These are phyloP conservation scores for Rosa hybrid DNA, from an alignment of 331 rosid species.

Conservation along the genomic window DNA sequence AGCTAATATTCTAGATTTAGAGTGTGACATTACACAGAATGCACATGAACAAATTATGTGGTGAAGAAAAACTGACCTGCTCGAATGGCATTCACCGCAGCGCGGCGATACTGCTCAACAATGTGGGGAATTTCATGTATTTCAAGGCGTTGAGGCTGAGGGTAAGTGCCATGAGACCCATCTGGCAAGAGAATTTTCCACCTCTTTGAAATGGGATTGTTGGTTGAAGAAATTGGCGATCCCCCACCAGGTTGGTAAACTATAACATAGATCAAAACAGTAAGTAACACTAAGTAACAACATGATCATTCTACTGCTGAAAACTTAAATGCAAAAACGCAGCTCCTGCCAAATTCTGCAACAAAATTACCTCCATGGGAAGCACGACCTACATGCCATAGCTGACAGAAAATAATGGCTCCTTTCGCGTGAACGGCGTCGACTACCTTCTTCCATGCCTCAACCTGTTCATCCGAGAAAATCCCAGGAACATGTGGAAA, in stretches of 20 bases:
- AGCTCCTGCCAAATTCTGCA: not conserved
- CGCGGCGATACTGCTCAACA: slow-evolving; percentile 70
- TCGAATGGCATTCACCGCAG: slow-evolving; percentile 86
- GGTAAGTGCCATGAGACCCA: slow-evolving; percentile 75
- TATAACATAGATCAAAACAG: slow-evolving; percentile 23
- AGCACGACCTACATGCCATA: slow-evolving; percentile 98
- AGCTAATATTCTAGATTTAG: not conserved
- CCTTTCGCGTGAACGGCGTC: slow-evolving; percentile 89
- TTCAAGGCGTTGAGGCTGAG: slow-evolving; percentile 56
- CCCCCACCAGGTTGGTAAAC: slow-evolving; percentile 84
- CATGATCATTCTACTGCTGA: not conserved
- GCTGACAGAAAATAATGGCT: slow-evolving; percentile 77
- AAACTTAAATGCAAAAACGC: not conserved
- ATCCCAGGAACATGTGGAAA: slow-evolving; percentile 97
- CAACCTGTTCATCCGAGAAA: slow-evolving; percentile 75
- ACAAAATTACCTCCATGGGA: slow-evolving; percentile 60
- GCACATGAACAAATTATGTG: not conserved
- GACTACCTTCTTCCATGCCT: slow-evolving; percentile 82
- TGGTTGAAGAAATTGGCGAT: slow-evolving; percentile 76
- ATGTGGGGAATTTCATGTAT: slow-evolving; percentile 52
- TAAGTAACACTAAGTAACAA: not conserved
- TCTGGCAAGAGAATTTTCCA: slow-evolving; percentile 85
- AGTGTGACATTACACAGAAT: not conserved
- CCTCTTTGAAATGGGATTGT: slow-evolving; percentile 55
- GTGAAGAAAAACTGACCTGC: slow-evolving; percentile 53